Evolutionary conservation across 2,329 filamentous ascomycete species (phyloP).

Genomic region (Setomelanomma holmii): DNA sequence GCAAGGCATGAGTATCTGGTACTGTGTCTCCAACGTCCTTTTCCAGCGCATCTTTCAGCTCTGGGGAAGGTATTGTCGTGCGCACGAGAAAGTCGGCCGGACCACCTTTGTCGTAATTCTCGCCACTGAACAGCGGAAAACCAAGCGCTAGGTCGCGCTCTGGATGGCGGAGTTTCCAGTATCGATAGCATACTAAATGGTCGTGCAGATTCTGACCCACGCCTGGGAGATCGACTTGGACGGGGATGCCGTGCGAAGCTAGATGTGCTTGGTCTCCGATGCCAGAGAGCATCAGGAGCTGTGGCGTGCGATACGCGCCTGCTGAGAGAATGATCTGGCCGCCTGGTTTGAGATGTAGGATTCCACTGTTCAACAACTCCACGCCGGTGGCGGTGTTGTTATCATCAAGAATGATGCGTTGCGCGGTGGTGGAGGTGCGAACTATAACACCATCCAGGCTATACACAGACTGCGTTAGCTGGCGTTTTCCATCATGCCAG

Average conservation of each 20-base stretch:
- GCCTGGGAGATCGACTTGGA: conserved; percentile 62
- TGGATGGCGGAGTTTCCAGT: conserved; percentile 35
- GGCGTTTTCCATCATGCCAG: conserved; percentile 30
- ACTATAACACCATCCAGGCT: not conserved
- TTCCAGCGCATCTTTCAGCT: conserved; percentile 21
- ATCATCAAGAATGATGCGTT: conserved; percentile 12
- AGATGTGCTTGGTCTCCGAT: conserved; percentile 54
- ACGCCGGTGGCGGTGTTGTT: conserved; percentile 22
- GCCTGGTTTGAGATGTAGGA: not conserved
- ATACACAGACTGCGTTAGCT: not conserved
- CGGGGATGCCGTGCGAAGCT: conserved; percentile 57
- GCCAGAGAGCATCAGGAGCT: conserved; percentile 41
- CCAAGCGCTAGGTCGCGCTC: conserved; percentile 29
- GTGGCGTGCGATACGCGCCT: conserved; percentile 38
- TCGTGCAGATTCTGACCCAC: conserved; percentile 71
- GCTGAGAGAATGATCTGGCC: conserved; percentile 40
- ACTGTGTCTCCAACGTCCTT: conserved; percentile 20
- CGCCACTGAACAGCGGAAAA: conserved; percentile 23
- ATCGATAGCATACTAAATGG: conserved; percentile 48
- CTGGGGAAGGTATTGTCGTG: conserved; percentile 9
- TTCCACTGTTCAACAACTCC: conserved; percentile 14
- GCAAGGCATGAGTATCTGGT: too few relatives aligned
- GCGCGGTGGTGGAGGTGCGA: not conserved
- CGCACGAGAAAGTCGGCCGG: conserved; percentile 31
- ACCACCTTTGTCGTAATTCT: conserved; percentile 28